phyloP scores from a whole-genome alignment of 805 yeast genomes.

The Hanseniaspora lachancei region DNA sequence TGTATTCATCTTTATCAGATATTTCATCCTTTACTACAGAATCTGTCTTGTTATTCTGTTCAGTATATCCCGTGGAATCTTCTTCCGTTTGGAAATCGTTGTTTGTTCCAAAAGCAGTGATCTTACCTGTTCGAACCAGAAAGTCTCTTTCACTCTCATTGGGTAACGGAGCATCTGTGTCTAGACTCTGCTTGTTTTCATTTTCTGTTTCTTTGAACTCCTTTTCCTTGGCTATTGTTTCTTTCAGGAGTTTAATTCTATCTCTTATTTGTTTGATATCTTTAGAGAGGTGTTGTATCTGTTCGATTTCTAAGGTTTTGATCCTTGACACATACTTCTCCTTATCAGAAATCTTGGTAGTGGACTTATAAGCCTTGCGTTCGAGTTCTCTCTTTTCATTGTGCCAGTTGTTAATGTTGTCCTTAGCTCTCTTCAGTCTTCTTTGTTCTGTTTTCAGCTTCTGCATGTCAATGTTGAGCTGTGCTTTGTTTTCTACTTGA shows the following conservation, averaged over 20 bases:
- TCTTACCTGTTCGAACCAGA: slow-evolving; percentile 75
- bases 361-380: slow-evolving; percentile 33
- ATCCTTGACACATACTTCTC: slow-evolving; percentile 39
- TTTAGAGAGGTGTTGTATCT: slow-evolving; percentile 37
- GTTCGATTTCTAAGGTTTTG: slow-evolving; percentile 36
- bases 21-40: slow-evolving; percentile 16
- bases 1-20: slow-evolving; percentile 21
- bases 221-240: slow-evolving; percentile 13
- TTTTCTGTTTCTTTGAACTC: not conserved
- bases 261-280: slow-evolving; percentile 54
- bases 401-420: slow-evolving; percentile 32
- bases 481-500: slow-evolving; percentile 57
- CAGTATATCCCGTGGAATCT: slow-evolving; percentile 12
- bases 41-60: slow-evolving; percentile 16
- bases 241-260: slow-evolving; percentile 30
- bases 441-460: slow-evolving; percentile 63
- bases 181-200: not conserved
- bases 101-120: slow-evolving; percentile 80
- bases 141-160: slow-evolving; percentile 73
- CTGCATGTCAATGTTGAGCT: slow-evolving; percentile 42
- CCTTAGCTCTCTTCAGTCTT: slow-evolving; percentile 55
- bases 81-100: slow-evolving; percentile 37
- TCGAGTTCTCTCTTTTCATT: slow-evolving; percentile 37
- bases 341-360: slow-evolving; percentile 55
- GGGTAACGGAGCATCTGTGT: slow-evolving; percentile 1